Base-by-base conservation (phyloP, 1,139 yeast species). In the Geotrichum carabidarum region DNA sequence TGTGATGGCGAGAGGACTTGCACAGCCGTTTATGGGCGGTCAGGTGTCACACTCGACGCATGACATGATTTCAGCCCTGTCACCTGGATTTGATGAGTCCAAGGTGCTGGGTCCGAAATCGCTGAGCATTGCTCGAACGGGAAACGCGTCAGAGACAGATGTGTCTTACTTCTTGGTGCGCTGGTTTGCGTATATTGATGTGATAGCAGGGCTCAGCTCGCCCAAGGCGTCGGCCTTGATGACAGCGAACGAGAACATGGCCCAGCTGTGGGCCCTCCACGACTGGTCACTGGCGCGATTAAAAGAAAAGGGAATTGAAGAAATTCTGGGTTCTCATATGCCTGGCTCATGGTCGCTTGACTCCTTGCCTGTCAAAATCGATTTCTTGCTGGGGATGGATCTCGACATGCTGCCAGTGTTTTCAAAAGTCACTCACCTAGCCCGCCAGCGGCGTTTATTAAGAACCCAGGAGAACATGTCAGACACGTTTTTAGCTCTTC, bases 131-230 rank as follows among this genome's bases (percentile, higher is more conserved):
- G 45, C 63, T 17, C 18, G 31, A 8, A 14, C 17, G 4, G 12
- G 18, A 3, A 18, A 15, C 2, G n/a, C 41, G 12, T 60, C 58
- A 42, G 73, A 71, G 47, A 67, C 73, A 7, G 78, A 81, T 60
- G 74, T 83, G 9, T 70, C 82, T 0, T 83, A 76, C 60, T 86
- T 86, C 63, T 70, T 86, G 54, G 74, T 82, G 65, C 71, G 93
- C 55, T 83, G 91, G 86, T 83, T 82, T 64, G 85, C 84, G 0
- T 86, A 84, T 62, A 73, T 84, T 48, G 91, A 85, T 62, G 81
- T 84, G 1, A 76, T 86, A 40, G 88, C 90, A 0, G 78, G 84
- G 1, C 69, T 85, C 36, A 62, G 67, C 32, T 64, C 69, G 3
- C 59, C 64, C 27, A 51, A 60, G 17, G 68, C 68, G 1, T 57